phyloP scores from a whole-genome alignment of 2,329 filamentous ascomycete genomes.

The Ophiocordyceps camponoti-rufipedis region DNA sequence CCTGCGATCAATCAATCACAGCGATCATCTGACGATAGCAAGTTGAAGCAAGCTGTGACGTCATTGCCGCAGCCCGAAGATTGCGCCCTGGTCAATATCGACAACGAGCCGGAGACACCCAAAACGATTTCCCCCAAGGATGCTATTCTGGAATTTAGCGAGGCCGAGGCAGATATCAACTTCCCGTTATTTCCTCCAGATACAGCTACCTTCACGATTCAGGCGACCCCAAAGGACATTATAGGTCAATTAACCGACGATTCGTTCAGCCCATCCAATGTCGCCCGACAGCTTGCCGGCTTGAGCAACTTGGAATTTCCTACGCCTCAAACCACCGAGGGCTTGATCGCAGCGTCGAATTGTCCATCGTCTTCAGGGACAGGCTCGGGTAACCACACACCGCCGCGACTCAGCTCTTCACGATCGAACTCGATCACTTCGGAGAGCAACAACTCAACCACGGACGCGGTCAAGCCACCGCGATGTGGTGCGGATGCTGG shows the following conservation, averaged over 20 bases:
- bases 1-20: slow-evolving; percentile 32
- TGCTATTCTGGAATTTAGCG: slow-evolving; percentile 69
- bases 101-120: slow-evolving; percentile 29
- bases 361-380: background rate
- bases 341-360: background rate
- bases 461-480: slow-evolving; percentile 30
- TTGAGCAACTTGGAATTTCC: background rate
- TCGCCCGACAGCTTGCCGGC: too few relatives aligned
- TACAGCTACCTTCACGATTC: slow-evolving; percentile 25
- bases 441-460: slow-evolving; percentile 11
- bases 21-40: slow-evolving; percentile 40
- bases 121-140: slow-evolving; percentile 94
- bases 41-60: slow-evolving; percentile 39
- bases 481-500: slow-evolving; percentile 58
- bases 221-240: slow-evolving; percentile 18
- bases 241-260: slow-evolving; percentile 2
- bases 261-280: background rate
- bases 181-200: slow-evolving; percentile 57
- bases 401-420: slow-evolving; percentile 23
- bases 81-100: slow-evolving; percentile 2
- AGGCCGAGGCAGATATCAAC: slow-evolving; percentile 49
- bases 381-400: slow-evolving; percentile 6
- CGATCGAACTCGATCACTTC: slow-evolving; percentile 24
- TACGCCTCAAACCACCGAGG: background rate
- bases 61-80: slow-evolving; percentile 19